Evolutionary conservation across 805 yeast species (phyloP).

Genomic region (Ogataea salicorniae): DNA sequence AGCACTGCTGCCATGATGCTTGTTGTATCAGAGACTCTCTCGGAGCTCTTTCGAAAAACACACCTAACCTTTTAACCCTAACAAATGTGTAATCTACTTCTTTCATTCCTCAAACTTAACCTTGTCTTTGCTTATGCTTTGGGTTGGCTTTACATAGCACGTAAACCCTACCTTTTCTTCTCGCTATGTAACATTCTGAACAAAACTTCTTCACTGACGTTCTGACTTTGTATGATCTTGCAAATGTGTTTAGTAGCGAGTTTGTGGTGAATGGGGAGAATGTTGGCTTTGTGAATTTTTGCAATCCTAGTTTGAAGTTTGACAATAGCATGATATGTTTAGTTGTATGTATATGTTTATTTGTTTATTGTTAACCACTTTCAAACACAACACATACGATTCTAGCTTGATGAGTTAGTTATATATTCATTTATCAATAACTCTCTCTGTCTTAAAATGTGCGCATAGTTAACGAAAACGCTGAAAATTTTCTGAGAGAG

Average conservation of each 20-base stretch:
- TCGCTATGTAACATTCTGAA: conserved; percentile 83
- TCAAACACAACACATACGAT: conserved; percentile 1
- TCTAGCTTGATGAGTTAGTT: too few relatives aligned
- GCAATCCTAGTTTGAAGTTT: conserved; percentile 24
- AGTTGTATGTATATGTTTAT: background rate
- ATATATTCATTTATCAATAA: too few relatives aligned
- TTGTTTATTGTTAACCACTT: conserved; percentile 4
- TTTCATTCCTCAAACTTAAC: conserved; percentile 30
- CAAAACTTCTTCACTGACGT: conserved; percentile 93
- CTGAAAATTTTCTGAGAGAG: background rate
- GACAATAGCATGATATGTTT: conserved; percentile 19
- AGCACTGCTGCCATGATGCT: too few relatives aligned
- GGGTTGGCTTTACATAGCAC: conserved; percentile 91
- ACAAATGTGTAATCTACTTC: background rate
- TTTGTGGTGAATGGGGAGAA: conserved; percentile 10
- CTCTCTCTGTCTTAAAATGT: too few relatives aligned
- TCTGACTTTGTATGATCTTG: conserved; percentile 83
- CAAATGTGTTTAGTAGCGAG: conserved; percentile 13
- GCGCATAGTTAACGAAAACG: conserved; percentile 1
- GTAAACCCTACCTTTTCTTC: conserved; percentile 91
- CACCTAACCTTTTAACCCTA: too few relatives aligned
- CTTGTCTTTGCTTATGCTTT: conserved; percentile 93
- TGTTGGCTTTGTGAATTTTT: conserved; percentile 13
- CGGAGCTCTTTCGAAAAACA: too few relatives aligned
- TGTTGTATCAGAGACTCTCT: too few relatives aligned